phyloP scores from a whole-genome alignment of 2,329 filamentous ascomycete genomes.

The Waltergamsia citrina region DNA sequence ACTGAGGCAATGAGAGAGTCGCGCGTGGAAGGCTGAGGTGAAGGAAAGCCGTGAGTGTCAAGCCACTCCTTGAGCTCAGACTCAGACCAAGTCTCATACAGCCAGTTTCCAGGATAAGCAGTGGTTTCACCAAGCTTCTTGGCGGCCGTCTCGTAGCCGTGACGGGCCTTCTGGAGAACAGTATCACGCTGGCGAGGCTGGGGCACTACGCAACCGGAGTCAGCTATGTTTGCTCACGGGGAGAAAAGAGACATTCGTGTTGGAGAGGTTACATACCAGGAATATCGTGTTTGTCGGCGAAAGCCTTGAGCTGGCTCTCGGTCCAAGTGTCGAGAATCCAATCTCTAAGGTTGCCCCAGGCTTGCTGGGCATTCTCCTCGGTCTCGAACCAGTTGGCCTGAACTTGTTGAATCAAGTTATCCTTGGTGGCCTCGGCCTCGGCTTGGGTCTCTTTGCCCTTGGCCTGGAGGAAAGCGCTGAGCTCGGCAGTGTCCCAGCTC shows the following conservation, averaged over 20 bases:
- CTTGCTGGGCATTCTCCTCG: constrained; percentile 64
- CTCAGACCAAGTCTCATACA: constrained; percentile 84
- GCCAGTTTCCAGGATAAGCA: constrained; percentile 89
- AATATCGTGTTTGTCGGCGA: constrained; percentile 81
- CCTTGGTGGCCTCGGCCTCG: constrained; percentile 56
- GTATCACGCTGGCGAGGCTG: constrained; percentile 81
- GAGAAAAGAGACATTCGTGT: neutral
- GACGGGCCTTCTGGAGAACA: constrained; percentile 66
- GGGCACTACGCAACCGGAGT: constrained; percentile 42
- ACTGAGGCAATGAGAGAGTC: constrained; percentile 84
- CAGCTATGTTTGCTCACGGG: constrained; percentile 2
- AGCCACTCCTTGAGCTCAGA: constrained; percentile 93
- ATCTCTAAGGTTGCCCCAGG: constrained; percentile 65
- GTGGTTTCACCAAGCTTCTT: constrained; percentile 66
- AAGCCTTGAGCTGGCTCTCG: constrained; percentile 87
- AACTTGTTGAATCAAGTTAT: constrained; percentile 59
- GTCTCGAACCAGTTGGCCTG: constrained; percentile 70
- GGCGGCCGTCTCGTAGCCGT: constrained; percentile 71
- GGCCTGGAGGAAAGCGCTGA: constrained; percentile 56
- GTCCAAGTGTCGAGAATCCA: constrained; percentile 97
- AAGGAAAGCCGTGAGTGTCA: constrained; percentile 77
- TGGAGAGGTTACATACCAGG: constrained; percentile 45
- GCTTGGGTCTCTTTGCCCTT: constrained; percentile 65
- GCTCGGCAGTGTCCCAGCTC: constrained; percentile 62
- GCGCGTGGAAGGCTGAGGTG: constrained; percentile 72